Percentiles rank a stretch among this genome's conserved stretches.
Evolutionary conservation across 108 stramenopile species (phyloP).

Genomic region (Pelagomonas calceolata): DNA sequence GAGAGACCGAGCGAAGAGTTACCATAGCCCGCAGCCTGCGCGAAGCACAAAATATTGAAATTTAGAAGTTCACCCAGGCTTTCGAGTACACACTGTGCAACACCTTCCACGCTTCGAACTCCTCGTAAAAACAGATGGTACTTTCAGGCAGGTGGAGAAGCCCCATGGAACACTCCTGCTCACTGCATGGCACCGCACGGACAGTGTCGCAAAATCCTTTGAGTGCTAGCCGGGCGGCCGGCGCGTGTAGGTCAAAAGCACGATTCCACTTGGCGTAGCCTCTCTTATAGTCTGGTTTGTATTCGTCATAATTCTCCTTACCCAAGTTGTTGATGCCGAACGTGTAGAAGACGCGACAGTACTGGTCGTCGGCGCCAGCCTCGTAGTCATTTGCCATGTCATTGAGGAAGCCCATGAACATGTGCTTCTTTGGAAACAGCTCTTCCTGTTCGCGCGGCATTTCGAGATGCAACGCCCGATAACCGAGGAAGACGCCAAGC

Average conservation of each 20-base stretch:
- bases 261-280: constrained; percentile 12
- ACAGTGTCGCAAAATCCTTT: constrained; percentile 5
- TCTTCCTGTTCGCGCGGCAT: constrained; percentile 21
- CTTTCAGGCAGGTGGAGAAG: neutral
- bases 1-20: no score
- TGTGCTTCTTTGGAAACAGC: constrained; percentile 16
- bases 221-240: constrained; percentile 1
- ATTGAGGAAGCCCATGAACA: constrained; percentile 9
- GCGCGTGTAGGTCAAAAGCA: constrained; percentile 10
- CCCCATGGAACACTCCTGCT: neutral
- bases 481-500: constrained; percentile 3
- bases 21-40: no score
- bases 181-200: neutral
- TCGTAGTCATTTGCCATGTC: constrained; percentile 3
- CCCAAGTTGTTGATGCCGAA: constrained; percentile 24
- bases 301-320: constrained; percentile 12
- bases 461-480: constrained; percentile 6
- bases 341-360: constrained; percentile 12
- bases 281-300: constrained; percentile 15
- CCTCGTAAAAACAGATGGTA: constrained; percentile 4
- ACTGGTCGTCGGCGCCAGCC: constrained; percentile 7
- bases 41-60: no score
- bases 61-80: no score
- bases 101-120: constrained; percentile 6
- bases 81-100: no score